Evolutionary conservation across 805 yeast genomes (phyloP).

Genomic region (Candida railenensis): DNA sequence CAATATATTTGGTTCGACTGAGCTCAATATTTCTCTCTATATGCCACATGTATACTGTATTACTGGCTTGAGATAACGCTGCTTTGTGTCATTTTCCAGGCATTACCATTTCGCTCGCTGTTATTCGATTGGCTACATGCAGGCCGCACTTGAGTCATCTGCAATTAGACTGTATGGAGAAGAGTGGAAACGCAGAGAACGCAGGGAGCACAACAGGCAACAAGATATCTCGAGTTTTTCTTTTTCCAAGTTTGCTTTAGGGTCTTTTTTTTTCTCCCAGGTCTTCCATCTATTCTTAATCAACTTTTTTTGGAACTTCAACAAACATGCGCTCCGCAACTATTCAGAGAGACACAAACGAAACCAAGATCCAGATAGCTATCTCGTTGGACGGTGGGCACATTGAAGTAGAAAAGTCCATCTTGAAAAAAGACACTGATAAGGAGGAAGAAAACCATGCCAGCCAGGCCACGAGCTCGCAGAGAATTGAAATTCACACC

Average conservation of each 20-base stretch:
- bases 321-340: slow-evolving; percentile 33
- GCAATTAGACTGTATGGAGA: too few species aligned
- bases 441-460: slow-evolving; percentile 49
- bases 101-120: too few species aligned
- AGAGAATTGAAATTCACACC: slow-evolving; percentile 76
- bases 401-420: slow-evolving; percentile 60
- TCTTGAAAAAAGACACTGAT: slow-evolving; percentile 39
- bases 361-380: slow-evolving; percentile 88
- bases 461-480: slow-evolving; percentile 65
- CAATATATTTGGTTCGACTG: too few species aligned
- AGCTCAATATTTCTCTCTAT: too few species aligned
- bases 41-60: too few species aligned
- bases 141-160: too few species aligned
- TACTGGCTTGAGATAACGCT: too few species aligned
- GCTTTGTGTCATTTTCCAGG: too few species aligned
- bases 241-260: neutral
- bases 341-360: slow-evolving; percentile 78
- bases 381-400: slow-evolving; percentile 82
- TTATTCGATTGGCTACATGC: too few species aligned
- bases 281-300: slow-evolving; percentile 2
- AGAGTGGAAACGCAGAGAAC: too few species aligned
- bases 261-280: neutral
- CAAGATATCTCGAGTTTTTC: too few species aligned
- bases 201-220: too few species aligned
- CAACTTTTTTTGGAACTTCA: slow-evolving; percentile 5